phyloP scores from a whole-genome alignment of 2,329 filamentous ascomycete species.

The Phialophora chinensis region DNA sequence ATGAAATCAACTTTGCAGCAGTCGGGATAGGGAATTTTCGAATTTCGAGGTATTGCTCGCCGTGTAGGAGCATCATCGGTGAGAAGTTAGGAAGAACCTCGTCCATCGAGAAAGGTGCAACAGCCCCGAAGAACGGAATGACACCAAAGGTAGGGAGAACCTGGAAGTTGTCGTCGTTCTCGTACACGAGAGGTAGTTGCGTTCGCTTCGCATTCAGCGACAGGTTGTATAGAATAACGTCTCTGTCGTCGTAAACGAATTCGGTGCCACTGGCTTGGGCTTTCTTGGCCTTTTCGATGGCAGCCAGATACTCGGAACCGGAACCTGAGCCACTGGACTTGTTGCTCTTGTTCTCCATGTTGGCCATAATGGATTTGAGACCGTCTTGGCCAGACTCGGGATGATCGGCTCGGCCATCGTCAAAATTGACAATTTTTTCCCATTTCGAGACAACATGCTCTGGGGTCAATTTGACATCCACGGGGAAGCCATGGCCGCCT shows the following conservation, averaged over 20 bases:
- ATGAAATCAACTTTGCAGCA: conserved; percentile 37
- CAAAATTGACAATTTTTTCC: conserved; percentile 82
- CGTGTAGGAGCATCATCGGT: conserved; percentile 98
- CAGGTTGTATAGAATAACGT: conserved; percentile 94
- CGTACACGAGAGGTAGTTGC: conserved; percentile 86
- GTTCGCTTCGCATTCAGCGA: conserved; percentile 89
- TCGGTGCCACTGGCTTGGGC: conserved; percentile 73
- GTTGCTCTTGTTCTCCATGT: conserved; percentile 77
- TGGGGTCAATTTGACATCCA: conserved; percentile 80
- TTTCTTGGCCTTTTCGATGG: conserved; percentile 77
- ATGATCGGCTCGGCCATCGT: conserved; percentile 84
- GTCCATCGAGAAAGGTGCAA: conserved; percentile 77
- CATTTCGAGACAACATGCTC: conserved; percentile 80
- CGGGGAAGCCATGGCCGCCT: conserved; percentile 87
- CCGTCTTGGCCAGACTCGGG: conserved; percentile 79
- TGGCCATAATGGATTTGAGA: conserved; percentile 79
- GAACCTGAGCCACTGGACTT: conserved; percentile 55
- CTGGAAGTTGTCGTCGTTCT: conserved; percentile 91
- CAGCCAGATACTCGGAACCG: conserved; percentile 68
- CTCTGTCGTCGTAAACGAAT: conserved; percentile 83
- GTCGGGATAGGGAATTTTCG: conserved; percentile 86
- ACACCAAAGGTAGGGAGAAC: conserved; percentile 83
- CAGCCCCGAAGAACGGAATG: conserved; percentile 87
- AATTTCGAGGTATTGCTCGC: conserved; percentile 97
- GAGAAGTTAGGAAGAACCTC: conserved; percentile 94